Conservation (phyloP, 2,329 filamentous ascomycete genomes). For the Metarhizium anisopliae region DNA sequence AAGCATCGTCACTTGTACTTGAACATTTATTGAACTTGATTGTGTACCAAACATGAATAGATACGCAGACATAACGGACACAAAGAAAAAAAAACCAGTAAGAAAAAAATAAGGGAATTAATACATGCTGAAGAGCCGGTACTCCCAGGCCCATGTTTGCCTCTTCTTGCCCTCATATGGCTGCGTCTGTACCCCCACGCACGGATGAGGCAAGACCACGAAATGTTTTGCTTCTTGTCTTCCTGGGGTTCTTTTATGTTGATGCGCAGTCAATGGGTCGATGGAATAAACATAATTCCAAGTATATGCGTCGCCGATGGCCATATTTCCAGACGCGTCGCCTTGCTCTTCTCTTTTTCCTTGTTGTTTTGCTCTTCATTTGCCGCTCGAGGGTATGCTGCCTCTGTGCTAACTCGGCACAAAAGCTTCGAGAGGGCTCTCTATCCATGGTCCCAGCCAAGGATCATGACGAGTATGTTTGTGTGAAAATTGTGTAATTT, state of each 20-base stretch:
- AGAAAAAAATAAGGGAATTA: slow-evolving; percentile 34
- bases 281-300: not conserved
- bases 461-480: slow-evolving; percentile 1
- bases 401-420: not conserved
- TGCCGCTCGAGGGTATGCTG: not conserved
- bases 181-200: not conserved
- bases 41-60: not conserved
- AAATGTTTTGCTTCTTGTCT: not conserved
- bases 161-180: slow-evolving; percentile 8
- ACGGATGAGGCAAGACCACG: not conserved
- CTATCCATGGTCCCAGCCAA: not conserved
- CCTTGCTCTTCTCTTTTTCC: not conserved
- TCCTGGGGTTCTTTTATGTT: not conserved
- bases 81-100: slow-evolving; percentile 16
- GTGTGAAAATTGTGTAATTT: not conserved
- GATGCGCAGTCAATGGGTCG: not conserved
- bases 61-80: slow-evolving; percentile 8
- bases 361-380: not conserved
- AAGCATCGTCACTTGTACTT: not conserved
- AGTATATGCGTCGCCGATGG: not conserved
- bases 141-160: slow-evolving; percentile 17
- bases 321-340: not conserved
- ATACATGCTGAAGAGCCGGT: slow-evolving; percentile 37
- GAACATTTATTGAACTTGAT: not conserved
- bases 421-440: not conserved